Conservation (phyloP, 2,329 filamentous ascomycete species). For the Sporothrix brasiliensis region DNA sequence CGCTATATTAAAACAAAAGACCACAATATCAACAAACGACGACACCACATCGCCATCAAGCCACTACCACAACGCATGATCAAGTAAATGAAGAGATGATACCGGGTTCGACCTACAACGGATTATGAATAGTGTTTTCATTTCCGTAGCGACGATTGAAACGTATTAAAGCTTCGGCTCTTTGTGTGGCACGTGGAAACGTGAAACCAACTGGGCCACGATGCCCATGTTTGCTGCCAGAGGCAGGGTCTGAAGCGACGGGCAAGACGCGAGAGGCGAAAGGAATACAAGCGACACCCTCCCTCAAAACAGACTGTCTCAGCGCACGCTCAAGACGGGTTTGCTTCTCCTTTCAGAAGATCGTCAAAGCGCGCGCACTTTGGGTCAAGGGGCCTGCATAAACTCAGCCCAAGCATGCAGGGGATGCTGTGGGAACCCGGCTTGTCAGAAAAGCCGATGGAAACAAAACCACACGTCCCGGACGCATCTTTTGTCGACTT, state of each 20-base stretch:
- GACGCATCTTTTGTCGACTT: not conserved
- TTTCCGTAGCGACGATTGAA: not conserved
- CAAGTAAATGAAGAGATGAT: not conserved
- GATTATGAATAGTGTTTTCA: not conserved
- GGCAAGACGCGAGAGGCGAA: not conserved
- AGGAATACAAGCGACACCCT: not conserved
- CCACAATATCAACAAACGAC: slow-evolving; percentile 5
- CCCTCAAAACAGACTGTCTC: not conserved
- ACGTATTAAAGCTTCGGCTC: not conserved
- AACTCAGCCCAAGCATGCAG: slow-evolving; percentile 22
- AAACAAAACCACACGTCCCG: slow-evolving; percentile 8
- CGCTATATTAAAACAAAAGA: not conserved
- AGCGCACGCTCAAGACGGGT: not conserved
- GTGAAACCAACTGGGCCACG: slow-evolving; percentile 19
- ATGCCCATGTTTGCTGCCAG: not conserved
- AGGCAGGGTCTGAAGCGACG: slow-evolving; percentile 1
- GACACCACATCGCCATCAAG: not conserved
- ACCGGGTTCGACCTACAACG: no score
- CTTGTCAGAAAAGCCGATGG: not conserved
- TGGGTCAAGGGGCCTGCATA: slow-evolving; percentile 23
- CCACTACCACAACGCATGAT: not conserved
- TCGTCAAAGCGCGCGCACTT: slow-evolving; percentile 20
- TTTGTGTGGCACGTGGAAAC: not conserved
- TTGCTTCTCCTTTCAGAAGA: slow-evolving; percentile 5
- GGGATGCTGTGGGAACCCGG: not conserved